A percentile compares a stretch with the other conserved stretches of the same genome.
Conservation (phyloP, 139 green algal species). For the Chlorella sp. region DNA sequence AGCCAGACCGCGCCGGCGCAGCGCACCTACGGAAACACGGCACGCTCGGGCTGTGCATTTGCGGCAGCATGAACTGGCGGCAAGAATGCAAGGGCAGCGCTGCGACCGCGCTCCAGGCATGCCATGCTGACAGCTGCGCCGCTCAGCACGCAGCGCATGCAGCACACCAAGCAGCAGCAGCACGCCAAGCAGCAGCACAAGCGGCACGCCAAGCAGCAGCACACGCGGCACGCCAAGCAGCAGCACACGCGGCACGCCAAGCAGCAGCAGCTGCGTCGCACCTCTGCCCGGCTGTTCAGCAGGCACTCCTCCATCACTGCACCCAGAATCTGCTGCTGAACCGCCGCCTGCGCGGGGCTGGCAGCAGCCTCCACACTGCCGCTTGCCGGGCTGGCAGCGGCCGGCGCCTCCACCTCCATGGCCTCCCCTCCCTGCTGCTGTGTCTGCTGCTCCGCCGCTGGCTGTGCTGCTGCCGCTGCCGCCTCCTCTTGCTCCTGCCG, state of each 20-base stretch:
- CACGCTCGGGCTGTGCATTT: no score
- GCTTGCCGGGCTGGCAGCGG: no score
- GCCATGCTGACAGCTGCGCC: no score
- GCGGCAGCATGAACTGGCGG: no score
- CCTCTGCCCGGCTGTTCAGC: slow-evolving; percentile 61
- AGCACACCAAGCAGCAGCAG: no score
- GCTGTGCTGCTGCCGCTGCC: background rate
- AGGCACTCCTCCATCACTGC: slow-evolving; percentile 70
- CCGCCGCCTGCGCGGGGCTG: slow-evolving; percentile 20
- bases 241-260: no score
- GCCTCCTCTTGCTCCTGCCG: slow-evolving; percentile 25
- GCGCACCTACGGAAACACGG: slow-evolving; percentile 82
- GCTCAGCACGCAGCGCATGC: no score
- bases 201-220: no score
- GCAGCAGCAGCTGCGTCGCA: slow-evolving; percentile 5
- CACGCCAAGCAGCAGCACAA: no score
- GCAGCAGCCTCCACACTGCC: background rate
- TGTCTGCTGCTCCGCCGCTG: slow-evolving; percentile 1
- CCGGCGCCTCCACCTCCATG: slow-evolving; percentile 38
- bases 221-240: no score
- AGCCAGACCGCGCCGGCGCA: slow-evolving; percentile 82
- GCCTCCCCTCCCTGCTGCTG: background rate
- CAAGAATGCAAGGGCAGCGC: no score
- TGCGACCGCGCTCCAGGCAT: no score
- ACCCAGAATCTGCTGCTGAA: slow-evolving; percentile 47